phyloP scores from a whole-genome alignment of 2,329 filamentous ascomycete species.

The Botrytis paeoniae region DNA sequence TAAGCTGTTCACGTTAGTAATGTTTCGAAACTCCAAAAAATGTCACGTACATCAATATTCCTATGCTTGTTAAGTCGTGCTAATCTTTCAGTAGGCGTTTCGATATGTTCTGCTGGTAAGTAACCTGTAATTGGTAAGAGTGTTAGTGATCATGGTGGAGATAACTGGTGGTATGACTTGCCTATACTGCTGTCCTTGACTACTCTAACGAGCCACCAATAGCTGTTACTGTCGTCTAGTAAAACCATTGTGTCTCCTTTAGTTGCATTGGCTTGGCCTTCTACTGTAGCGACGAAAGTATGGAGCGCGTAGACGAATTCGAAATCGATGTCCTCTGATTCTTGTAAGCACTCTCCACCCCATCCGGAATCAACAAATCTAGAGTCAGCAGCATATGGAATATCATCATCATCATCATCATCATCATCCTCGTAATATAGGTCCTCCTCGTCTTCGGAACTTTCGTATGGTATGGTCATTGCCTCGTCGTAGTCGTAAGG shows the following conservation, averaged over 20 bases:
- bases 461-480: conserved; percentile 23
- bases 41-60: conserved; percentile 82
- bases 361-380: conserved; percentile 70
- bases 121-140: conserved; percentile 60
- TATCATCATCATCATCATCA: conserved; percentile 53
- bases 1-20: conserved; percentile 47
- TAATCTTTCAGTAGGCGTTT: conserved; percentile 91
- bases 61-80: conserved; percentile 95
- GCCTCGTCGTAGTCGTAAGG: conserved; percentile 29
- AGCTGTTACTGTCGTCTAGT: conserved; percentile 97
- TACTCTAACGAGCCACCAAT: conserved; percentile 98
- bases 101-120: conserved; percentile 94
- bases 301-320: conserved; percentile 98
- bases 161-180: conserved; percentile 38
- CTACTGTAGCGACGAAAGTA: conserved; percentile 95
- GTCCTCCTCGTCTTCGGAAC: conserved; percentile 33
- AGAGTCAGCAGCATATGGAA: conserved; percentile 49
- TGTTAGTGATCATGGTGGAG: conserved; percentile 4
- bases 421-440: conserved; percentile 45
- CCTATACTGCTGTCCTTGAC: conserved; percentile 96
- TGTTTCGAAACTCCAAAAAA: conserved; percentile 16
- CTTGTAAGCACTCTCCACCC: conserved; percentile 82
- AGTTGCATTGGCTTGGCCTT: conserved; percentile 95
- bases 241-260: conserved; percentile 99
- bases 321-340: conserved; percentile 98